Evolutionary conservation across 257 asterid genomes (phyloP), one percentile per base, ranked within the genome.

Genomic region (Asclepias syriaca): DNA sequence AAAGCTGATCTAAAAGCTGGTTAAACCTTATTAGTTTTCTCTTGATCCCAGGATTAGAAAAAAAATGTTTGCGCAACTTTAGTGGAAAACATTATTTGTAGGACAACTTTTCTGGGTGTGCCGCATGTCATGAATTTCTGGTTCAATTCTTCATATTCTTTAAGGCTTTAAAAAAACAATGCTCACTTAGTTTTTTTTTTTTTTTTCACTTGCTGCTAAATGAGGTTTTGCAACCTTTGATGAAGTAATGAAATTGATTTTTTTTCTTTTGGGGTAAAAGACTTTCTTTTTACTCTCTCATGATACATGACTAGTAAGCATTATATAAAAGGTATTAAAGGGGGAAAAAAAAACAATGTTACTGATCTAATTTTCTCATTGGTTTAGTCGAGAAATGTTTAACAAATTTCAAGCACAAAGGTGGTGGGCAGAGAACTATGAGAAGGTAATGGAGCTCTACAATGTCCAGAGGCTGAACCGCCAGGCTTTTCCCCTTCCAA

Each of bases 381-480:
- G 70, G 51, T 68, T 68, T 68, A 93, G 98, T 84, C 97, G 97
- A 59, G 98, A 94, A 72, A 84, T 84, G 81, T 94, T 89, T 79
- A 91, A 91, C 89, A 88, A 91, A 82, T 88, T 91, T 88, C 96
- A 94, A 91, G 98, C 98, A 45, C 98, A 94, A 78, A 84, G 82
- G 74, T 94, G 98, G 98, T 94, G 98, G 98, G 83, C 96, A 1
- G 98, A 91, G 80, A 94, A 94, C 71, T 91, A 82, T 29, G 96
- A 94, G 72, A 94, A 86, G 76, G 91, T 94, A 45, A 84, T 91
- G 84, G 98, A 94, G 80, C 89, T 94, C 16, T 91, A 94, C 87
- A 89, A 94, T 63, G 98, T 94, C 39, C 94, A 87, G 80, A 88
- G 90, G 83, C 55, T 91, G 73, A 89, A 85, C 75, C 96, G 86